phyloP scores from a whole-genome alignment of 257 asterid species.

The Salvia rosmarinus region DNA sequence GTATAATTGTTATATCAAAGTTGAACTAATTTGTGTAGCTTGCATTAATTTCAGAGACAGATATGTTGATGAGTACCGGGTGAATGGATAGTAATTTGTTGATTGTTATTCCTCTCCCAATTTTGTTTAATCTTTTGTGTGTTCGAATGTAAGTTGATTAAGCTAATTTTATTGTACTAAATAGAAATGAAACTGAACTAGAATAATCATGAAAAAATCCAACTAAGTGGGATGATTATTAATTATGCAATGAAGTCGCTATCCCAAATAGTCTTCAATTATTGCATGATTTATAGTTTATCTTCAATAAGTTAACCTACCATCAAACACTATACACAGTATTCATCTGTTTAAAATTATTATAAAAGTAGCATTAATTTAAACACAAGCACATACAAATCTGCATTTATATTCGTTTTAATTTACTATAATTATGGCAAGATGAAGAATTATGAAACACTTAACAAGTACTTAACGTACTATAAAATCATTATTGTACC shows the following conservation, averaged over 20 bases:
- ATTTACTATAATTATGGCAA: neutral
- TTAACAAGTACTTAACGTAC: neutral
- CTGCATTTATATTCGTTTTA: neutral
- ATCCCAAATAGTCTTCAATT: neutral
- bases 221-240: neutral
- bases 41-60: neutral
- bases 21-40: no score
- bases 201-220: neutral
- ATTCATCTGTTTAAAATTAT: no score
- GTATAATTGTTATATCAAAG: no score
- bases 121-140: neutral
- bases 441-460: neutral
- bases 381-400: neutral
- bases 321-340: no score
- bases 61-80: neutral
- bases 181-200: neutral
- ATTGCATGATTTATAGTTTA: neutral
- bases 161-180: neutral
- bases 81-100: neutral
- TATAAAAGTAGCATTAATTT: neutral
- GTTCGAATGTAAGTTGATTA: no score
- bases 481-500: neutral
- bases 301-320: no score
- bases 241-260: neutral
- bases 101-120: no score